Evolutionary conservation across 2,329 filamentous ascomycete genomes (phyloP), one percentile per base, ranked within the genome.

Genomic region (Sclerotinia trifoliorum): DNA sequence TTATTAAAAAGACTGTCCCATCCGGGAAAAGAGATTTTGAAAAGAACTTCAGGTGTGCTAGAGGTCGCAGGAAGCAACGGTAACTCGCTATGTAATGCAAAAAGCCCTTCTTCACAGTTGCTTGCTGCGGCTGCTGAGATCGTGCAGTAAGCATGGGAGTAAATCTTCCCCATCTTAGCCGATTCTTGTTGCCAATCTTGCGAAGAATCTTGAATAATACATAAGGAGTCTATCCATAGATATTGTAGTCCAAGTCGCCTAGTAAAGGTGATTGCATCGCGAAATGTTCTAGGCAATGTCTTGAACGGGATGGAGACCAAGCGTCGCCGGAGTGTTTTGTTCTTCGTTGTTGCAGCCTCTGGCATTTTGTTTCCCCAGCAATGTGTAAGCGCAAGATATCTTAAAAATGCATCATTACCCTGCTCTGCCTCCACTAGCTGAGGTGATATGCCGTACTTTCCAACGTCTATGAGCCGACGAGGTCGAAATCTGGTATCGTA

Each of bases 181-280:
- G 70, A 66, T 49, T 74, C 69, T 46, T 51, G 56, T 32, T 70
- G 52, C 72, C 73, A 72, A 54, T 74, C 73, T 49, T 69, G 65
- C 15, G 24, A 19, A 48, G 67, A 56, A 57, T 67, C 49, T 63
- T 67, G 57, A 39, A 67, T 35, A 21, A 67, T 67, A 11, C 66
- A 67, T 7, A 67, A 24, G 15, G 66, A 67, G 49, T 67, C 57
- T 39, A 67, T 64, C 66, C 66, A 67, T 42, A 67, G 26, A 35
- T 52, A 56, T 17, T 55, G 58, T 44, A 67, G 29, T 42, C 58
- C 49, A 48, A 67, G 58, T 11, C 58, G 24, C 55, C 66, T 67
- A 5, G 58, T 67, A 19, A 67, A 51, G 8, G 21, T 67, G 42
- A 67, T 32, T n/a, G 66, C 58, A 64, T 67, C 66, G 8, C 51